phyloP scores from a whole-genome alignment of 805 yeast species.

The Millerago galiae region DNA sequence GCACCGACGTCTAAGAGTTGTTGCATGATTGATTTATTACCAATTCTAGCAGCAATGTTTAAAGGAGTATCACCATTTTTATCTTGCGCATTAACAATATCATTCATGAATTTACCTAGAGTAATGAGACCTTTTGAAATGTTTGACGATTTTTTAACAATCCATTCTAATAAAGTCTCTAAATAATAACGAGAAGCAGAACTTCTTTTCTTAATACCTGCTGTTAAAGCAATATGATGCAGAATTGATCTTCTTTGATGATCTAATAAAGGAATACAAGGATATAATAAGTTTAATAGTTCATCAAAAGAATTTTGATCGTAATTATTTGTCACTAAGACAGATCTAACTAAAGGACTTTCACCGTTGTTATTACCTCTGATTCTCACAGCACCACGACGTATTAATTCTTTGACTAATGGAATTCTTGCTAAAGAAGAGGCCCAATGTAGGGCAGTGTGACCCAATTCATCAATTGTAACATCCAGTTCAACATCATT shows the following conservation, averaged over 20 bases:
- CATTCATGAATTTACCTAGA: conserved; percentile 53
- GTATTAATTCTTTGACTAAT: conserved; percentile 62
- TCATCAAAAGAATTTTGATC: conserved; percentile 71
- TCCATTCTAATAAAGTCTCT: conserved; percentile 71
- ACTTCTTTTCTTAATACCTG: conserved; percentile 69
- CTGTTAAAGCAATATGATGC: conserved; percentile 80
- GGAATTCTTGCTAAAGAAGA: conserved; percentile 78
- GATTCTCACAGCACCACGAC: conserved; percentile 59
- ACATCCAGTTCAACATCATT: conserved; percentile 59
- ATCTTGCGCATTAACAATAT: conserved; percentile 84
- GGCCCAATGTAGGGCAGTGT: conserved; percentile 94
- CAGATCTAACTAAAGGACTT: conserved; percentile 78
- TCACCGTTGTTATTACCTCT: conserved; percentile 83
- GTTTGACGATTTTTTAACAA: conserved; percentile 48
- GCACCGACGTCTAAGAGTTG: conserved; percentile 86
- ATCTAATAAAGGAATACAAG: conserved; percentile 61
- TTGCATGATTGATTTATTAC: conserved; percentile 73
- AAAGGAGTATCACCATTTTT: conserved; percentile 92
- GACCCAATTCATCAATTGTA: conserved; percentile 89
- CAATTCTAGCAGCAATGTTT: conserved; percentile 86
- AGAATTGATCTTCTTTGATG: conserved; percentile 70
- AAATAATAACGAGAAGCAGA: conserved; percentile 70
- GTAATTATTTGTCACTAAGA: conserved; percentile 75
- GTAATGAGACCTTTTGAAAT: conserved; percentile 41
- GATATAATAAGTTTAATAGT: conserved; percentile 67